These are phyloP conservation scores for Davidsoniella virescens DNA, from an alignment of 2,329 filamentous ascomycete genomes.

Conservation along the genomic window DNA sequence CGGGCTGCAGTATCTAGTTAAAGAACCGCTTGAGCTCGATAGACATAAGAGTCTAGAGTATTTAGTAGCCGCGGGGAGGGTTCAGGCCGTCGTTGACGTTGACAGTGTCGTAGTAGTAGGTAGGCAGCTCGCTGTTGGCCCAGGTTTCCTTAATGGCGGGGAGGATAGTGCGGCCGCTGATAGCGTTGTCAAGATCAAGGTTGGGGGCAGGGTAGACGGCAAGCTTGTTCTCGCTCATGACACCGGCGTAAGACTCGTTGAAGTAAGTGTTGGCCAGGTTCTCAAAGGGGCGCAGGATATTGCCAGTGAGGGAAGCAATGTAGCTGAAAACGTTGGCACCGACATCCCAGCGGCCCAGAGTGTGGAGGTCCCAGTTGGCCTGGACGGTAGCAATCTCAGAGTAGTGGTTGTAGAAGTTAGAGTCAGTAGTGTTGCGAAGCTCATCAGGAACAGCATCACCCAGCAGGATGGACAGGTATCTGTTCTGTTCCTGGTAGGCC, in stretches of 20 bases:
- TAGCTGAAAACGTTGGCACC: conserved; percentile 52
- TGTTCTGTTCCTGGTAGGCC: conserved; percentile 50
- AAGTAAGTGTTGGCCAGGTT: conserved; percentile 28
- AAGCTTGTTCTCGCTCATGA: conserved; percentile 25
- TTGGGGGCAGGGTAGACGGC: conserved; percentile 26
- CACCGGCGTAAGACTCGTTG: conserved; percentile 38
- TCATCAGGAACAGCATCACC: conserved; percentile 53
- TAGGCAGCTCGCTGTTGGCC: conserved; percentile 22
- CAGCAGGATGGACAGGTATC: conserved; percentile 52
- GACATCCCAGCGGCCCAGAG: conserved; percentile 55
- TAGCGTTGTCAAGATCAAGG: conserved; percentile 20
- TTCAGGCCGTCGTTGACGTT: conserved; percentile 27
- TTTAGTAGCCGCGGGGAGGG: conserved; percentile 20
- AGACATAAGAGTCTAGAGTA: too few species aligned
- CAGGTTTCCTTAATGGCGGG: conserved; percentile 24
- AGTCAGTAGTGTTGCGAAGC: conserved; percentile 52
- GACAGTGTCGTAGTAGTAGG: conserved; percentile 27
- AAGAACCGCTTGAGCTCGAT: too few species aligned
- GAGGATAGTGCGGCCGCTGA: conserved; percentile 22
- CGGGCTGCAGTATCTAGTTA: too few species aligned
- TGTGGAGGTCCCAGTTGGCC: conserved; percentile 54
- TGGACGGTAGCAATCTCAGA: conserved; percentile 48
- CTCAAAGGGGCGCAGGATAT: conserved; percentile 27
- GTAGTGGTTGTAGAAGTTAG: conserved; percentile 59
- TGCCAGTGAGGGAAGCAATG: conserved; percentile 45